A percentile compares a stretch with the other conserved stretches of the same genome.
These are phyloP conservation scores for Ustilago tritici DNA, from an alignment of 1,284 basidiomycete genomes.

Conservation along the genomic window DNA sequence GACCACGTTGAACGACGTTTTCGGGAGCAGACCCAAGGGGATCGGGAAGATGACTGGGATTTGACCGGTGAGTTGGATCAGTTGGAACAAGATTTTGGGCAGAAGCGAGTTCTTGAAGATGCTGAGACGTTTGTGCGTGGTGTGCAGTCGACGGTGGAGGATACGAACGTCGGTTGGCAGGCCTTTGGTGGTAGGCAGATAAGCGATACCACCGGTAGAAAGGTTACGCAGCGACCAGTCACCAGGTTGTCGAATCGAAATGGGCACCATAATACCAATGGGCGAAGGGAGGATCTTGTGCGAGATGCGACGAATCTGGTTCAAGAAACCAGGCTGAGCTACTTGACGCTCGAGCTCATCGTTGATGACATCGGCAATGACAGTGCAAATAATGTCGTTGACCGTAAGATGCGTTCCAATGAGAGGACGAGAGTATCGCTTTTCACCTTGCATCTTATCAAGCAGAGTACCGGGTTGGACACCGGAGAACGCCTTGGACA, in stretches of 20 bases:
- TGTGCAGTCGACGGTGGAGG: slow-evolving; percentile 60
- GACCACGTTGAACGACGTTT: slow-evolving; percentile 18
- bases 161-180: slow-evolving; percentile 25
- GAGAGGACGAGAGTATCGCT: slow-evolving; percentile 31
- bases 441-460: slow-evolving; percentile 47
- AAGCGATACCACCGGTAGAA: slow-evolving; percentile 63
- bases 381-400: slow-evolving; percentile 65
- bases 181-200: slow-evolving; percentile 51
- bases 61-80: slow-evolving; percentile 55
- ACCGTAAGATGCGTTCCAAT: slow-evolving; percentile 63
- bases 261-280: slow-evolving; percentile 62
- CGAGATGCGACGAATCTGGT: slow-evolving; percentile 29
- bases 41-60: slow-evolving; percentile 47
- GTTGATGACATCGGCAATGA: slow-evolving; percentile 62
- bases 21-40: slow-evolving; percentile 40
- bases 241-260: slow-evolving; percentile 62
- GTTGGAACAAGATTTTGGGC: slow-evolving; percentile 54
- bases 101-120: slow-evolving; percentile 61
- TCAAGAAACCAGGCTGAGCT: slow-evolving; percentile 26
- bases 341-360: slow-evolving; percentile 49
- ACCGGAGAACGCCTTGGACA: slow-evolving; percentile 67
- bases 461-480: slow-evolving; percentile 50
- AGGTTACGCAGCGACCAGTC: slow-evolving; percentile 66
- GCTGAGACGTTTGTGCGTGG: slow-evolving; percentile 49
- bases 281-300: slow-evolving; percentile 52